phyloP scores from a whole-genome alignment of 352 stramenopile genomes.

The Phytophthora pluvialis region DNA sequence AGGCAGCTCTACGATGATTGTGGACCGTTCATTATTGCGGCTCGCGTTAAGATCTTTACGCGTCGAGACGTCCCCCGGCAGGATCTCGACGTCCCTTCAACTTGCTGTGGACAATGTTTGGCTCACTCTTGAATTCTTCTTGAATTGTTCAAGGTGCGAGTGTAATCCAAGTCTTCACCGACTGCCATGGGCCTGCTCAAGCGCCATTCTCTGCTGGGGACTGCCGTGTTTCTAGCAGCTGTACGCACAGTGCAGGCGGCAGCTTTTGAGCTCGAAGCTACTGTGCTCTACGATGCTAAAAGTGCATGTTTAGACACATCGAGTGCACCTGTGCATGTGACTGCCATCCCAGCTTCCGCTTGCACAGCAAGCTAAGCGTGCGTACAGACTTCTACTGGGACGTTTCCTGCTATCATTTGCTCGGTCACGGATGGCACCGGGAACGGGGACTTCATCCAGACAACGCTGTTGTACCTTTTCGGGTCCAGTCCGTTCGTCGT shows the following conservation, averaged over 20 bases:
- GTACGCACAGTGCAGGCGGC: not conserved
- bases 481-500: constrained; percentile 10
- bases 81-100: constrained; percentile 5
- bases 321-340: constrained; percentile 6
- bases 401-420: constrained; percentile 9
- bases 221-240: not conserved
- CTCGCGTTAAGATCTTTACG: constrained; percentile 11
- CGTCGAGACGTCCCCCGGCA: not conserved
- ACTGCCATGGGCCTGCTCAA: constrained; percentile 7
- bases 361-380: constrained; percentile 1
- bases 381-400: constrained; percentile 5
- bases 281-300: constrained; percentile 5
- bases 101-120: constrained; percentile 1
- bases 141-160: not conserved
- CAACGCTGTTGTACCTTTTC: constrained; percentile 7
- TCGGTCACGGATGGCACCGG: constrained; percentile 12
- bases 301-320: not conserved
- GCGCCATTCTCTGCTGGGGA: not conserved
- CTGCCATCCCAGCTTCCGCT: not conserved
- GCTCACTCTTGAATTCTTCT: constrained; percentile 12
- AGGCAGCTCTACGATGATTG: constrained; percentile 6
- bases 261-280: constrained; percentile 5
- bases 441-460: not conserved
- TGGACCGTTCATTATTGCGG: constrained; percentile 1
- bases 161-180: not conserved